Conservation (phyloP, 148 eudicot species). For the Rhododendron molle region DNA sequence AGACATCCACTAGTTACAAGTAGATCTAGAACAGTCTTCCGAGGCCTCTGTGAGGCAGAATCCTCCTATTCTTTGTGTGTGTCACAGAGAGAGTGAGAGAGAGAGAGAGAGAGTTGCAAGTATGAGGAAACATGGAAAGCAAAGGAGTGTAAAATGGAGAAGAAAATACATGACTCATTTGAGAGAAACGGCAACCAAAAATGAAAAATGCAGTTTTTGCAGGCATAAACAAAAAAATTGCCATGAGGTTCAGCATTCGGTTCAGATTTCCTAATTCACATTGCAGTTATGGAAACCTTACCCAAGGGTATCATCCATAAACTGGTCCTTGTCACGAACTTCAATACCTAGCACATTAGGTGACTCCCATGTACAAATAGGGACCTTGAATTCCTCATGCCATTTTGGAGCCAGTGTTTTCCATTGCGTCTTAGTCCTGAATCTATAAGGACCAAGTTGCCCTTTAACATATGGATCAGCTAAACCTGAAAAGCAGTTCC, state of each 20-base stretch:
- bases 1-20: background rate
- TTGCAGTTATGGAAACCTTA: constrained; percentile 22
- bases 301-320: constrained; percentile 82
- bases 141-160: background rate
- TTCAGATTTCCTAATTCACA: background rate
- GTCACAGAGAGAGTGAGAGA: background rate
- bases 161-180: background rate
- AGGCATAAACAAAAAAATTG: background rate
- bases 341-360: constrained; percentile 56
- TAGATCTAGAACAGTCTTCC: background rate
- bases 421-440: constrained; percentile 64
- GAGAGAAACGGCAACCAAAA: background rate
- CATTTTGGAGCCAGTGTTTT: constrained; percentile 85
- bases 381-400: constrained; percentile 89
- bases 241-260: background rate
- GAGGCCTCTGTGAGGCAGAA: too few relatives aligned
- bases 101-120: background rate
- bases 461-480: constrained; percentile 96
- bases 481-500: constrained; percentile 53
- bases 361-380: constrained; percentile 72
- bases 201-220: background rate
- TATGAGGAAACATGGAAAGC: background rate
- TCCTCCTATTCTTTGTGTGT: background rate
- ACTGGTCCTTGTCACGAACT: constrained; percentile 83
- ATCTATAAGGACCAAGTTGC: constrained; percentile 70